Percentiles rank a stretch among this genome's conserved stretches.
Evolutionary conservation across 2,329 filamentous ascomycete species (phyloP).

Genomic region (Dichotomopilus funicola): DNA sequence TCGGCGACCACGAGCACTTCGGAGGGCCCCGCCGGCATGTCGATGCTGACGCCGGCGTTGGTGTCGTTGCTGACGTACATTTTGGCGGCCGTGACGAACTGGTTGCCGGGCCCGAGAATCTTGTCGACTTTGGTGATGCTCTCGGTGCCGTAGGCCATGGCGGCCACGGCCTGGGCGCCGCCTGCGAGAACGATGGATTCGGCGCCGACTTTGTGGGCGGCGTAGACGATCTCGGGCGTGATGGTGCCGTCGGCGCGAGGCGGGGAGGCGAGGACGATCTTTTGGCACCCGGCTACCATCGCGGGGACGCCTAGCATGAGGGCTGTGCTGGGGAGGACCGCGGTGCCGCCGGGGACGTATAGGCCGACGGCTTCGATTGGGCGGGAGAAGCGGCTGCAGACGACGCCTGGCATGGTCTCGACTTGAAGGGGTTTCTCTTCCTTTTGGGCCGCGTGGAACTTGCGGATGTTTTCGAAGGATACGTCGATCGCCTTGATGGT

Average conservation of each 20-base stretch:
- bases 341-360: constrained; percentile 93
- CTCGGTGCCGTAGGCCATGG: constrained; percentile 95
- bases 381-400: constrained; percentile 86
- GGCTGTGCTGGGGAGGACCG: constrained; percentile 92
- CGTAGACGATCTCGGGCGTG: constrained; percentile 95
- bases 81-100: constrained; percentile 97
- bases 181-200: constrained; percentile 94
- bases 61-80: constrained; percentile 98
- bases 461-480: constrained; percentile 89
- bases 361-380: constrained; percentile 94
- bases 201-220: constrained; percentile 92
- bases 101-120: constrained; percentile 94
- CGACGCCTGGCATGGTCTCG: constrained; percentile 95
- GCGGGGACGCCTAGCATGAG: constrained; percentile 97
- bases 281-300: constrained; percentile 94
- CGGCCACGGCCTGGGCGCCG: constrained; percentile 90
- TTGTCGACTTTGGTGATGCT: constrained; percentile 96
- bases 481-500: constrained; percentile 89
- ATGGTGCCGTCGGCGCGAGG: constrained; percentile 83
- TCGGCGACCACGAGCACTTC: constrained; percentile 97
- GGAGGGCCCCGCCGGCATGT: constrained; percentile 96
- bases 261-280: constrained; percentile 87
- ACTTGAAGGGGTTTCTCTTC: constrained; percentile 76
- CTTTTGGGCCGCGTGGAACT: constrained; percentile 88
- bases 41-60: constrained; percentile 88